phyloP scores from a whole-genome alignment of 495 filamentous ascomycete genomes.

The Alectoria sarmentosa region DNA sequence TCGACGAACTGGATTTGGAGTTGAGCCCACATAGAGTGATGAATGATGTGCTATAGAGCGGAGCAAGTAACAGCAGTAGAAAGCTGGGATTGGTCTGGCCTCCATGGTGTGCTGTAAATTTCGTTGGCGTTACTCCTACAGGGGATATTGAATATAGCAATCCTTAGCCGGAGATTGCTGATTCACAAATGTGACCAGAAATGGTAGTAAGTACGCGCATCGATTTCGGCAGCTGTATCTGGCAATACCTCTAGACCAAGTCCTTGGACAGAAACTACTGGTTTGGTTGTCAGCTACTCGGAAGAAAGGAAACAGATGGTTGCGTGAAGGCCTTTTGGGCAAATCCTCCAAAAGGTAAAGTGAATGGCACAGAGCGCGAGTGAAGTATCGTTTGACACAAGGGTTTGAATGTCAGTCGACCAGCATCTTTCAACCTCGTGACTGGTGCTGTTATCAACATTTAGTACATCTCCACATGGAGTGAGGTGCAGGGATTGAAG shows the following conservation, averaged over 20 bases:
- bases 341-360: background rate
- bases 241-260: background rate
- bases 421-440: no score
- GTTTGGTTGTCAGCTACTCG: background rate
- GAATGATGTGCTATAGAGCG: slow-evolving; percentile 62
- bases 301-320: background rate
- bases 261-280: background rate
- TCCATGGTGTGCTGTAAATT: slow-evolving; percentile 28
- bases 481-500: background rate
- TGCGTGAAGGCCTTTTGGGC: background rate
- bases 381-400: no score
- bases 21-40: slow-evolving; percentile 81
- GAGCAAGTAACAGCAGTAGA: slow-evolving; percentile 81
- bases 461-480: background rate
- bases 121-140: background rate
- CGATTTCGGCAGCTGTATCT: background rate
- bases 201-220: background rate
- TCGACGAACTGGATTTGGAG: slow-evolving; percentile 74
- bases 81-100: slow-evolving; percentile 53
- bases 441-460: no score
- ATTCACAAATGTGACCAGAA: background rate
- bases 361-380: background rate
- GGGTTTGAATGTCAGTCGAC: no score
- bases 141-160: background rate
- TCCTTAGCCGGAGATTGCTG: background rate